Conservation (phyloP, 2,329 filamentous ascomycete species). For the Rutstroemia sydowiana region DNA sequence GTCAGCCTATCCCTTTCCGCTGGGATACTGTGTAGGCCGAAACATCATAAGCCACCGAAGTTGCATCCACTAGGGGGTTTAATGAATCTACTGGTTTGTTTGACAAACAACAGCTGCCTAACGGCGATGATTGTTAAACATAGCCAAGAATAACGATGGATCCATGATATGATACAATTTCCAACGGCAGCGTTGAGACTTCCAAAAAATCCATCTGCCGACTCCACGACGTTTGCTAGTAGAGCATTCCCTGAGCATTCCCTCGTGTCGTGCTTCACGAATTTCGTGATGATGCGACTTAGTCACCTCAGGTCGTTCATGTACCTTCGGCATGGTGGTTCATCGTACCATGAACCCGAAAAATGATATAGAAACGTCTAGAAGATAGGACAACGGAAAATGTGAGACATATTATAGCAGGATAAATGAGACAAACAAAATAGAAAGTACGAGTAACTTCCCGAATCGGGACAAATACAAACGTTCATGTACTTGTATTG, state of each 20-base stretch:
- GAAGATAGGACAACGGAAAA: constrained; percentile 5
- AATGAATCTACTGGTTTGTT: constrained; percentile 27
- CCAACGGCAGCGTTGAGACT: constrained; percentile 20
- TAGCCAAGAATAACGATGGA: constrained; percentile 14
- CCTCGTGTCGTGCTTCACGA: constrained; percentile 14
- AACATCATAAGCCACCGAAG: constrained; percentile 27
- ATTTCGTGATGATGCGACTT: background rate
- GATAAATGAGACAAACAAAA: constrained; percentile 3
- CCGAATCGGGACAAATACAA: background rate
- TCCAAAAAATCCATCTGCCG: constrained; percentile 24
- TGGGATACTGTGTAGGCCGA: constrained; percentile 25
- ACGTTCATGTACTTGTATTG: background rate
- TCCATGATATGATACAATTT: constrained; percentile 21
- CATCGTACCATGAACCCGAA: constrained; percentile 3
- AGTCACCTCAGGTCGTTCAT: background rate
- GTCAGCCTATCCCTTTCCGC: constrained; percentile 27
- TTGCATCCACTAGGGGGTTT: constrained; percentile 24
- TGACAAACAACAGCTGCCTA: constrained; percentile 25
- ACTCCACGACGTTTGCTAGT: constrained; percentile 25
- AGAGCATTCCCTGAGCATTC: constrained; percentile 27
- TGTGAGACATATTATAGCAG: constrained; percentile 1
- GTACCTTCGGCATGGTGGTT: constrained; percentile 6
- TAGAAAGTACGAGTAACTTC: background rate
- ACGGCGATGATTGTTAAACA: constrained; percentile 23
- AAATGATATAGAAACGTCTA: constrained; percentile 2